Percentiles rank a stretch among this genome's conserved stretches.
Conservation (phyloP, 805 yeast species). For the Suhomyces faveliae region DNA sequence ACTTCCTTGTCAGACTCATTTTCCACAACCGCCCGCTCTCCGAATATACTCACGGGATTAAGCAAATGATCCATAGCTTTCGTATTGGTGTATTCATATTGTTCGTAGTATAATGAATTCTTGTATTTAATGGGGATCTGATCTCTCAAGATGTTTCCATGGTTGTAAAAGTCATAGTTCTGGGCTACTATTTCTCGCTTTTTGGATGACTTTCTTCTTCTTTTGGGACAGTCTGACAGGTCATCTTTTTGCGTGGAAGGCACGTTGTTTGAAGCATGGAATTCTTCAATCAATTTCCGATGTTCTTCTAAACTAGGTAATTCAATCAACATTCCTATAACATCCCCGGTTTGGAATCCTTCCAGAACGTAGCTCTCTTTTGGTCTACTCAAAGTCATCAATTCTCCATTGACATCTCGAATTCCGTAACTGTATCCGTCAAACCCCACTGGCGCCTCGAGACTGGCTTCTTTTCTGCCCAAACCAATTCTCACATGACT, state of each 20-base stretch:
- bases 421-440: conserved; percentile 94
- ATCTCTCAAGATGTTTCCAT: conserved; percentile 63
- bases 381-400: conserved; percentile 73
- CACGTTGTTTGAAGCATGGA: conserved; percentile 8
- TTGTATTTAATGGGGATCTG: conserved; percentile 85
- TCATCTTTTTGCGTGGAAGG: conserved; percentile 2
- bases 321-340: conserved; percentile 71
- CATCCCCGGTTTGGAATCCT: conserved; percentile 73
- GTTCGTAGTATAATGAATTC: conserved; percentile 76
- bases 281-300: conserved; percentile 34
- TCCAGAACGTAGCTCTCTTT: conserved; percentile 33
- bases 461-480: conserved; percentile 78
- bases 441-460: conserved; percentile 94
- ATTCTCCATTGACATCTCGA: conserved; percentile 74
- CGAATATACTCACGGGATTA: conserved; percentile 69
- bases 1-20: conserved; percentile 12
- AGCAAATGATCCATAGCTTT: conserved; percentile 71
- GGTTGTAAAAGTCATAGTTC: conserved; percentile 9
- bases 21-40: conserved; percentile 57
- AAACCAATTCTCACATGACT: conserved; percentile 80
- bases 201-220: conserved; percentile 14
- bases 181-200: conserved; percentile 13
- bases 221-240: conserved; percentile 10
- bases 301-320: conserved; percentile 59
- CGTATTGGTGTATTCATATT: conserved; percentile 71